A percentile compares a stretch with the other conserved stretches of the same genome.
These are phyloP conservation scores for Fusarium nelsonii DNA, from an alignment of 2,329 filamentous ascomycete species.

Conservation along the genomic window DNA sequence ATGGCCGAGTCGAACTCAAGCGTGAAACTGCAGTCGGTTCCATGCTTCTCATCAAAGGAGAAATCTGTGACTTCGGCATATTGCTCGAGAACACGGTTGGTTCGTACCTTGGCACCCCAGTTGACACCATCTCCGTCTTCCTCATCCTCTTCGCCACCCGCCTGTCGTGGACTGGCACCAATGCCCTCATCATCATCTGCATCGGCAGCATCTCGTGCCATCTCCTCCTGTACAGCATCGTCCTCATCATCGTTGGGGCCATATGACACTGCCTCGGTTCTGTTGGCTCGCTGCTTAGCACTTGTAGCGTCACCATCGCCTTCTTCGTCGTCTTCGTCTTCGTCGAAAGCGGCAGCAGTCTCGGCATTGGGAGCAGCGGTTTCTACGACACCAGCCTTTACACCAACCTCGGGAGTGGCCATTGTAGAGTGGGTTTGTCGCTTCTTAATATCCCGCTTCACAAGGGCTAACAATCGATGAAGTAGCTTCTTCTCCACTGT, in stretches of 20 bases:
- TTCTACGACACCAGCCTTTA: constrained; percentile 66
- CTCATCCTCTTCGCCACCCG: constrained; percentile 55
- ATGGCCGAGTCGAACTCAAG: constrained; percentile 84
- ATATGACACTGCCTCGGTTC: constrained; percentile 86
- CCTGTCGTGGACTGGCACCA: constrained; percentile 61
- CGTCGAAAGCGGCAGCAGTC: constrained; percentile 52
- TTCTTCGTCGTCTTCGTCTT: constrained; percentile 71
- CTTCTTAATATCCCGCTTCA: constrained; percentile 86
- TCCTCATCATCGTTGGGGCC: constrained; percentile 95
- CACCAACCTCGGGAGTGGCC: constrained; percentile 80
- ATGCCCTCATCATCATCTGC: constrained; percentile 69
- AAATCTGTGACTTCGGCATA: constrained; percentile 79
- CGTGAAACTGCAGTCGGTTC: constrained; percentile 82
- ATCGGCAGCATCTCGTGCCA: constrained; percentile 70
- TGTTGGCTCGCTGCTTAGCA: constrained; percentile 80
- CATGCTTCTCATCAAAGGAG: constrained; percentile 79
- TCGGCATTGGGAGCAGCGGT: constrained; percentile 56
- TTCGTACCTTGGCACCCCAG: constrained; percentile 63
- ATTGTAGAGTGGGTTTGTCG: constrained; percentile 74
- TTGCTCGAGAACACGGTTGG: constrained; percentile 72
- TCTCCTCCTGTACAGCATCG: constrained; percentile 75
- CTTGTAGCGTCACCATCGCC: constrained; percentile 83
- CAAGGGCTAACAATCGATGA: constrained; percentile 75
- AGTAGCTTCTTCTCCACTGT: constrained; percentile 87
- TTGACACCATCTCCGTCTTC: constrained; percentile 55